Conservation (phyloP, 345 rosid species). For the Moringa oleifera region DNA sequence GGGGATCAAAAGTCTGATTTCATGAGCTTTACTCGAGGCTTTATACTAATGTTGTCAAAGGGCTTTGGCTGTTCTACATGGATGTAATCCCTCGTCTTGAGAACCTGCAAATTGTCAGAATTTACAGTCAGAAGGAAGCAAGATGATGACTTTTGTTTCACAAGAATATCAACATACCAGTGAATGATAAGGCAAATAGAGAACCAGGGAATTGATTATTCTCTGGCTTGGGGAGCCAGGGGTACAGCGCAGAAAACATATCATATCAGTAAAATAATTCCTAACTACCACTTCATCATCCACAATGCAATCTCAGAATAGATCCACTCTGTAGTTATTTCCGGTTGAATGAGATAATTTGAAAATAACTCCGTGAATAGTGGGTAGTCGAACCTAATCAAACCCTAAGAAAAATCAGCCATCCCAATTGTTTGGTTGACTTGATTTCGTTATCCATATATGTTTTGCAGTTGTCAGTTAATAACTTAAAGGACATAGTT, state of each 20-base stretch:
- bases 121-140: not conserved
- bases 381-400: too few relatives aligned
- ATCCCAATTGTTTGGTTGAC: too few relatives aligned
- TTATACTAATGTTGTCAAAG: slow-evolving; percentile 55
- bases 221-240: too few relatives aligned
- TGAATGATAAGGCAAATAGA: not conserved
- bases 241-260: slow-evolving; percentile 4
- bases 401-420: too few relatives aligned
- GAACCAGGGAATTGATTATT: too few relatives aligned
- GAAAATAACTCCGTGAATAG: too few relatives aligned
- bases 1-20: slow-evolving; percentile 69
- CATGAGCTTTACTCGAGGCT: slow-evolving; percentile 72
- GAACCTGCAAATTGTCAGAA: slow-evolving; percentile 45
- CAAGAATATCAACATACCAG: not conserved
- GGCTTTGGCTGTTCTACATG: slow-evolving; percentile 82
- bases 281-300: not conserved
- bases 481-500: too few relatives aligned
- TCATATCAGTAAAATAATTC: not conserved
- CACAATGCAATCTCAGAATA: too few relatives aligned
- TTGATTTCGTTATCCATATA: too few relatives aligned
- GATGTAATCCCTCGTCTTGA: slow-evolving; percentile 87
- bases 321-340: too few relatives aligned
- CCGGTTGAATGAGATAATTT: too few relatives aligned
- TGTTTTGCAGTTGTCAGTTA: too few relatives aligned
- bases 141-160: not conserved